phyloP scores from a whole-genome alignment of 2,329 filamentous ascomycete genomes.

The Gnomoniopsis sp. region DNA sequence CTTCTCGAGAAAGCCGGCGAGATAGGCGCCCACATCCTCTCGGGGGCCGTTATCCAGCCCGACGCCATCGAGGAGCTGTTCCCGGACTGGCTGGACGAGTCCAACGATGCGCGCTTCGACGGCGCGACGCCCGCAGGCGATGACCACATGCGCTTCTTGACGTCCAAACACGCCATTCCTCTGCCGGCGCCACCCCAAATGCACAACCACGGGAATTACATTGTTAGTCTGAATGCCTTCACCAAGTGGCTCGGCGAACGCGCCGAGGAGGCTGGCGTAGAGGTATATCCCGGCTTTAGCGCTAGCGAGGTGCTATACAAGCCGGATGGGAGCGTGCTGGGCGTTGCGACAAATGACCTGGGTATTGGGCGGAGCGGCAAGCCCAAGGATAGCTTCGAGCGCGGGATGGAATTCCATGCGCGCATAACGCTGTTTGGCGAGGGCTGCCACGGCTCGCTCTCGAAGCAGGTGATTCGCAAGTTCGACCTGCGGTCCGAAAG shows the following conservation, averaged over 20 bases:
- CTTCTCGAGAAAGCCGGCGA: conserved; percentile 94
- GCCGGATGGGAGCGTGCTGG: conserved; percentile 81
- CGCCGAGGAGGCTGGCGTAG: conserved; percentile 93
- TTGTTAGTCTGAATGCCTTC: conserved; percentile 91
- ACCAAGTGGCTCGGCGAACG: conserved; percentile 94
- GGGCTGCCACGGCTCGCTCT: conserved; percentile 92
- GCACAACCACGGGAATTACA: conserved; percentile 98
- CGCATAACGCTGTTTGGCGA: conserved; percentile 88
- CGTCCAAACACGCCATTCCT: conserved; percentile 72
- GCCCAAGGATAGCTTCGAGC: conserved; percentile 86
- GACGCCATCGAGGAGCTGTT: conserved; percentile 84
- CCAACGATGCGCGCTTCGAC: conserved; percentile 84
- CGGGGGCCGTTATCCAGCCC: conserved; percentile 92
- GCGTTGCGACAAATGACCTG: conserved; percentile 93
- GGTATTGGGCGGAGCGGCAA: conserved; percentile 79
- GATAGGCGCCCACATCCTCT: conserved; percentile 90
- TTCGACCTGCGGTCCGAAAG: conserved; percentile 86
- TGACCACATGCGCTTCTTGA: conserved; percentile 93
- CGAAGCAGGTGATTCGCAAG: conserved; percentile 92
- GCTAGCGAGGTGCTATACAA: conserved; percentile 90
- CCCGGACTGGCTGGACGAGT: conserved; percentile 87
- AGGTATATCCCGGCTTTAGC: conserved; percentile 94
- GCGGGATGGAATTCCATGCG: conserved; percentile 98
- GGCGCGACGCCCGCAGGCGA: conserved; percentile 77
- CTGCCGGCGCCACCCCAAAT: conserved; percentile 92